Percentiles rank a stretch among this genome's conserved stretches.
Conservation (phyloP, 2,329 filamentous ascomycete species). For the Exophiala oligosperma region DNA sequence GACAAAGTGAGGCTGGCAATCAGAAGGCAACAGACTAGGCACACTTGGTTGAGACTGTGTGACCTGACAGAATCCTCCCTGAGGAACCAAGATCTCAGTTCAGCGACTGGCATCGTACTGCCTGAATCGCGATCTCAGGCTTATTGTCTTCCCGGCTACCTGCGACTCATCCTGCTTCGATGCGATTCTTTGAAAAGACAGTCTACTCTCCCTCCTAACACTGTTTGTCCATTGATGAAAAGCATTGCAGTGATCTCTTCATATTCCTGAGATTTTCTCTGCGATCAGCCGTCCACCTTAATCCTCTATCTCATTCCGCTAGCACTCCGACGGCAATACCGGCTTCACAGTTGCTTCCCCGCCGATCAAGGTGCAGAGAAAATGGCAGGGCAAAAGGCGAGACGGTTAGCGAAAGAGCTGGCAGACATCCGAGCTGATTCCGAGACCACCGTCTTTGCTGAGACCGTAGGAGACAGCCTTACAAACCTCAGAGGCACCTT, state of each 20-base stretch:
- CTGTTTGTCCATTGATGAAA: too few species aligned
- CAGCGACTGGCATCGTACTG: too few species aligned
- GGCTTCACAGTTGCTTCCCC: not conserved
- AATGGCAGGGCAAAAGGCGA: constrained; percentile 59
- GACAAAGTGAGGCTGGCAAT: constrained; percentile 17
- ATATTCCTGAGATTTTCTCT: too few species aligned
- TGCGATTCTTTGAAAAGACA: constrained; percentile 19
- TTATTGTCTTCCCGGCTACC: not conserved
- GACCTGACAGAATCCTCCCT: constrained; percentile 3
- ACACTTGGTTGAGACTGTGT: constrained; percentile 22
- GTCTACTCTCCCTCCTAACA: too few species aligned
- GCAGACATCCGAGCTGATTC: constrained; percentile 60
- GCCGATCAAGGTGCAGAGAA: not conserved
- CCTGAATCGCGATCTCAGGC: not conserved
- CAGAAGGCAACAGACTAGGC: constrained; percentile 17
- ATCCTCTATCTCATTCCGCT: not conserved
- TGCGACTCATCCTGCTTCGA: constrained; percentile 12
- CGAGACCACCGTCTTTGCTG: constrained; percentile 73
- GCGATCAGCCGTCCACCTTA: too few species aligned
- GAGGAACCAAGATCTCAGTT: not conserved
- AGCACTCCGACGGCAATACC: not conserved
- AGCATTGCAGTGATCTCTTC: too few species aligned
- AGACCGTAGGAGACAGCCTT: constrained; percentile 66
- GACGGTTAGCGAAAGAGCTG: constrained; percentile 54
- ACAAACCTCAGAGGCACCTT: constrained; percentile 83